These are phyloP conservation scores for Lactarius vividus DNA, from an alignment of 768 basidiomycete genomes.

Conservation along the genomic window DNA sequence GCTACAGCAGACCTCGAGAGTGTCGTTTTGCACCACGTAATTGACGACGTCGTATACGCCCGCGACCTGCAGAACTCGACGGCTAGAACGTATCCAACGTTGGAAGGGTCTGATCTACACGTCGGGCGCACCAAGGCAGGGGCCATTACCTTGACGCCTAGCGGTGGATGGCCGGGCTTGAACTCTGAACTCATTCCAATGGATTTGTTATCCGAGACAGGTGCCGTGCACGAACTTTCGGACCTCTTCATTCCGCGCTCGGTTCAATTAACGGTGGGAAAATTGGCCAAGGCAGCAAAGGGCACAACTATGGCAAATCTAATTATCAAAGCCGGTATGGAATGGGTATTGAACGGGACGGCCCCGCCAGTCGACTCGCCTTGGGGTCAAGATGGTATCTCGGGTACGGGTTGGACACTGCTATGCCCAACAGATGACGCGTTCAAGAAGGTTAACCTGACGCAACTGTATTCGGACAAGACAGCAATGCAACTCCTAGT, in stretches of 20 bases:
- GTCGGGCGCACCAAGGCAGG: slow-evolving; percentile 55
- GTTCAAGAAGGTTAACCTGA: slow-evolving; percentile 84
- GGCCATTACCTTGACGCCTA: slow-evolving; percentile 51
- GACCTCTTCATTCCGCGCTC: slow-evolving; percentile 85
- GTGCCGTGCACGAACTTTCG: slow-evolving; percentile 86
- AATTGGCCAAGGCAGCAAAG: slow-evolving; percentile 85
- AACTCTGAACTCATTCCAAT: slow-evolving; percentile 54
- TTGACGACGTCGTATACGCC: slow-evolving; percentile 74
- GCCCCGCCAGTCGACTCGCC: slow-evolving; percentile 66
- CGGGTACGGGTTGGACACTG: slow-evolving; percentile 73
- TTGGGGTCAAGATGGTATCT: slow-evolving; percentile 54
- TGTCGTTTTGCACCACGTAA: slow-evolving; percentile 84
- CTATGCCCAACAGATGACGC: slow-evolving; percentile 91
- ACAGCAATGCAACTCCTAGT: slow-evolving; percentile 58
- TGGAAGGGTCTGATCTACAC: slow-evolving; percentile 83
- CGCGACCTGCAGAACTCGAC: slow-evolving; percentile 59
- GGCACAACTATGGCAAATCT: slow-evolving; percentile 86
- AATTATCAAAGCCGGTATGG: slow-evolving; percentile 79
- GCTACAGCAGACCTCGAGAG: slow-evolving; percentile 78
- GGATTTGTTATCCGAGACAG: slow-evolving; percentile 81
- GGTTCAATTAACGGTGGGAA: slow-evolving; percentile 83
- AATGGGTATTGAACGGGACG: slow-evolving; percentile 88
- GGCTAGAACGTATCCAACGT: slow-evolving; percentile 69
- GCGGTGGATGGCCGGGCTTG: slow-evolving; percentile 79
- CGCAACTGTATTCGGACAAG: slow-evolving; percentile 58